These are phyloP conservation scores for Mycena belliarum DNA, from an alignment of 768 basidiomycete genomes.

Conservation along the genomic window DNA sequence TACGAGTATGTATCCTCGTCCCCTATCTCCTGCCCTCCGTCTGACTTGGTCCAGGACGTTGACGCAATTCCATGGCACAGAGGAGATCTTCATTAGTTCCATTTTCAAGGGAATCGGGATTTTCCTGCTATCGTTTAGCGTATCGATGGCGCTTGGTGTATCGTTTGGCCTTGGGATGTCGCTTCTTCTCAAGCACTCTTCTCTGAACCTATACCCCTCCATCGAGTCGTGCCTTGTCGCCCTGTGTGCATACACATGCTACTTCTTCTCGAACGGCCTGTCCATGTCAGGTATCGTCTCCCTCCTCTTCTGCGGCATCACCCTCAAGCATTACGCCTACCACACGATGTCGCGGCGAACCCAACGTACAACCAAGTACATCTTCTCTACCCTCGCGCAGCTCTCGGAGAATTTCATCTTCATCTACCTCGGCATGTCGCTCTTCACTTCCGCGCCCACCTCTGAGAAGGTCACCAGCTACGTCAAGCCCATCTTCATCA, in stretches of 20 bases:
- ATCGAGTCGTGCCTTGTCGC: conserved; percentile 98
- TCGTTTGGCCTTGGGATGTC: conserved; percentile 89
- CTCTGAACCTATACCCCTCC: conserved; percentile 81
- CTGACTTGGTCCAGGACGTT: conserved; percentile 64
- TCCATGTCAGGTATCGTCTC: conserved; percentile 97
- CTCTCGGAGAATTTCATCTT: conserved; percentile 99
- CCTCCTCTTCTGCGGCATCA: conserved; percentile 97
- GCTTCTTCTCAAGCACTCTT: conserved; percentile 91
- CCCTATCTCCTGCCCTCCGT: neutral
- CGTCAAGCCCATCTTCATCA: conserved; percentile 94
- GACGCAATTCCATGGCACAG: conserved; percentile 86
- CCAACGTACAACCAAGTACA: conserved; percentile 92
- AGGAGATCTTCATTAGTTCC: conserved; percentile 76
- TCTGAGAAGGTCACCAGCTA: conserved; percentile 78
- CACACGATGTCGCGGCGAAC: conserved; percentile 98
- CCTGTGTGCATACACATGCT: conserved; percentile 92
- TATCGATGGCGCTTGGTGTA: conserved; percentile 93
- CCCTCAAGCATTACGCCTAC: conserved; percentile 99
- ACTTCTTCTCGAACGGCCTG: conserved; percentile 97
- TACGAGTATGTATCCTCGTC: conserved; percentile 79
- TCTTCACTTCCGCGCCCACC: conserved; percentile 89
- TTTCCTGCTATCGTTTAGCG: conserved; percentile 92
- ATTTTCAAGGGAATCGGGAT: conserved; percentile 97
- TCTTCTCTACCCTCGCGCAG: conserved; percentile 91
- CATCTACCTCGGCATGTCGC: conserved; percentile 93